phyloP scores from a whole-genome alignment of 2,329 filamentous ascomycete genomes.

The Thelonectria blattea region DNA sequence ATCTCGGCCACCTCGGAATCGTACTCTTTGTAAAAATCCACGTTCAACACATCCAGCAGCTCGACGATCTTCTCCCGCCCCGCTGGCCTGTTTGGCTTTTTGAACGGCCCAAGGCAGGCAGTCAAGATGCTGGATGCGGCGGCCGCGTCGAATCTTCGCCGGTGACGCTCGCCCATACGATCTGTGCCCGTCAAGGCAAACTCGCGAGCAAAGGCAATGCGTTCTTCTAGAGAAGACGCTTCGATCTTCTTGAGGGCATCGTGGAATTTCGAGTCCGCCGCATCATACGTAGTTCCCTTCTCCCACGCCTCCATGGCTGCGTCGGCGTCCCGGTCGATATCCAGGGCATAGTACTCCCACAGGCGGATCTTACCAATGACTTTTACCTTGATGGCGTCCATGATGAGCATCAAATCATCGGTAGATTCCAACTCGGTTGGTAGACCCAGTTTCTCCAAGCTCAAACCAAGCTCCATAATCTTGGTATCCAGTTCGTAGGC shows the following conservation, averaged over 20 bases:
- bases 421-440: slow-evolving; percentile 74
- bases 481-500: slow-evolving; percentile 67
- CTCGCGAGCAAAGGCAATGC: slow-evolving; percentile 68
- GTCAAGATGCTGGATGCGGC: slow-evolving; percentile 65
- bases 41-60: slow-evolving; percentile 83
- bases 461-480: slow-evolving; percentile 77
- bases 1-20: slow-evolving; percentile 83
- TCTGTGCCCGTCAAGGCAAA: slow-evolving; percentile 75
- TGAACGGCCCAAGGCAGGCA: slow-evolving; percentile 64
- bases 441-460: slow-evolving; percentile 72
- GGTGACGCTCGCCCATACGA: slow-evolving; percentile 79
- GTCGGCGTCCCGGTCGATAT: slow-evolving; percentile 75
- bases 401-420: slow-evolving; percentile 79
- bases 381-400: slow-evolving; percentile 82
- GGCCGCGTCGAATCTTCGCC: slow-evolving; percentile 71
- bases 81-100: slow-evolving; percentile 57
- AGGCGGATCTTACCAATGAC: slow-evolving; percentile 79
- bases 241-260: slow-evolving; percentile 55
- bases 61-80: slow-evolving; percentile 62
- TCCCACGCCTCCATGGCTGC: slow-evolving; percentile 76
- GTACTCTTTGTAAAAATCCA: slow-evolving; percentile 91
- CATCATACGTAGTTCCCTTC: slow-evolving; percentile 61
- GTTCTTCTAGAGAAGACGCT: slow-evolving; percentile 51
- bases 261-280: slow-evolving; percentile 50
- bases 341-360: slow-evolving; percentile 92